Base-by-base conservation (phyloP, 2,329 filamentous ascomycete species). In the Aureobasidium zeae region DNA sequence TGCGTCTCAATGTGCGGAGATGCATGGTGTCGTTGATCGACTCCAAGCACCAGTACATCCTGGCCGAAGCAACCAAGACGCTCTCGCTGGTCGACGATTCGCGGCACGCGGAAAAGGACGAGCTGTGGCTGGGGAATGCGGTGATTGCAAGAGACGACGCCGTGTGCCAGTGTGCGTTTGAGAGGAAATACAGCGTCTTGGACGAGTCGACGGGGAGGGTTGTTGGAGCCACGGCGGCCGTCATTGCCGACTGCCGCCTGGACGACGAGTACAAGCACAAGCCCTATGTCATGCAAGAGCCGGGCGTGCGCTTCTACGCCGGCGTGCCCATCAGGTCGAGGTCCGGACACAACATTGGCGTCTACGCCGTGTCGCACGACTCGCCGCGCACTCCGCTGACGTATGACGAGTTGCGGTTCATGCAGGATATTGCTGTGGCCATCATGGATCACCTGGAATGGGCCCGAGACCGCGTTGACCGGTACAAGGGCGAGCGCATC, bases 31-130 rank as follows among this genome's bases (percentile, higher is more conserved):
- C 63, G 46, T 56, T 73, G 10, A 66, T 73, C 36, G 70, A 72
- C 49, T 60, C 63, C 19, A 60, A 68, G 7, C 62, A 57, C 12
- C 69, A 73, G 49, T 72, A 69, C 45, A 66, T 73, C 22, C 54
- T 74, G 6, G 68, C 69, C 12, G 71, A 74, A 51, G 64, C 68
- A 10, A 70, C 68, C 3, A 62, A 60, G 44, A 64, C 62, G 0
- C 51, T 64, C 7, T 58, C 69, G 9, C 53, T 70, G 7, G 59
- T 59, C 25, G 53, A 68, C 24, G 53, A 52, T 19, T 48, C 56
- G 3, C 57, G 55, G 29, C 62, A 67, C 7, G 49, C 57, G 2
- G 35, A 55, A 46, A 29, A 55, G 48, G 48, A 61, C 57, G 45
- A 60, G 44, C 41, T 60, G 42, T 54, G 63, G 64, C 62, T 52